Base-by-base conservation (phyloP, 306 rosid species). In the Begonia masoniana region DNA sequence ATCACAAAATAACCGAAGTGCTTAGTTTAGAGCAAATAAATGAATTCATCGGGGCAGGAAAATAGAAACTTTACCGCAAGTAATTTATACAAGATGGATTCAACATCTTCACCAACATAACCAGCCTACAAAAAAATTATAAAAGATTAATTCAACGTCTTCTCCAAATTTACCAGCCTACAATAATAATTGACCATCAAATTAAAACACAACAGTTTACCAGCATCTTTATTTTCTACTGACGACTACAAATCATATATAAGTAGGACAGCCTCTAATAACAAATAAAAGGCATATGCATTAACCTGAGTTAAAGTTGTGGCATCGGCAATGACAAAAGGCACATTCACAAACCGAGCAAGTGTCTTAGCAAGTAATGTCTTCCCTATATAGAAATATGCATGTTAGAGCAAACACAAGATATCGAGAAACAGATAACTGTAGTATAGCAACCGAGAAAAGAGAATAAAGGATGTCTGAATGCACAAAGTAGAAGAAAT, bases 121-220 rank as follows among this genome's bases (percentile, higher is more conserved):
- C 97, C 97, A 19, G 97, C 97, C 95, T 89, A 84, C 78, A 79
- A 62, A 77, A 69, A 51, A 45, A 45, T 2, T 45, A 45, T 45
- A 10, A 10, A 4, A 31, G 39, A 31, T 31, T 31, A 31, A 89
- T 71, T 89, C 97, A 0, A 85, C 95, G 60, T 89, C 94, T 71
- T 82, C 94, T 71, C 97, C 97, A 56, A 89, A 95, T 71, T 89
- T 85, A 64, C 97, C 95, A 36, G 95, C 97, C 95, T 85, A 84
- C 78, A 79, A 61, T 74, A 68, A 50, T 31, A 31, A 31, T 31
- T 7, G 5, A 31, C 39, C 39, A 31, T 31, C 39, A 31, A 31
- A 31, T 31, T 31, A 31, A 31, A 31, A 31, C 39, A 31, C 39
- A 31, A 31, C 39, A 31, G 8, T 31, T 31, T 9, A 31, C 39